Evolutionary conservation across 164 flowering plant genomes (phyloP).

Genomic region (Dillenia turbinata): DNA sequence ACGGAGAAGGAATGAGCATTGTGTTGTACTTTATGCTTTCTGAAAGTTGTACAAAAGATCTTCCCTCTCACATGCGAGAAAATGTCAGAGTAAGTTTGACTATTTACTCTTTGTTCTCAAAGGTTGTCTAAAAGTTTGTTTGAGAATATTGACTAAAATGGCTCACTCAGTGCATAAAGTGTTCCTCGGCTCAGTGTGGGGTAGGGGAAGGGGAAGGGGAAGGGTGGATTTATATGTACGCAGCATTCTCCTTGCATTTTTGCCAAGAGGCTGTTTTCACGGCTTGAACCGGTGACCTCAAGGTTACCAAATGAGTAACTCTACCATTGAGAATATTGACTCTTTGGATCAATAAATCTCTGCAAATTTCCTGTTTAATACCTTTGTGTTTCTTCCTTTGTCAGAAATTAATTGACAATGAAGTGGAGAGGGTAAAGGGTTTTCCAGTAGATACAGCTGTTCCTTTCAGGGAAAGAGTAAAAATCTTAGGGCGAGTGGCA

Average conservation of each 20-base stretch:
- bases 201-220: too few relatives aligned
- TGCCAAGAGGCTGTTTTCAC: too few relatives aligned
- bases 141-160: too few relatives aligned
- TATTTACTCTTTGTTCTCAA: not conserved
- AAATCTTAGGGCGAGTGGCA: slow-evolving; percentile 88
- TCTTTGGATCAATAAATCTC: too few relatives aligned
- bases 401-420: slow-evolving; percentile 84
- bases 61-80: slow-evolving; percentile 75
- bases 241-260: too few relatives aligned
- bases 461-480: slow-evolving; percentile 86
- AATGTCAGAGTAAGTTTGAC: slow-evolving; percentile 52
- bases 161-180: too few relatives aligned
- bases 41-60: slow-evolving; percentile 69
- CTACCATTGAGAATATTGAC: too few relatives aligned
- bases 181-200: too few relatives aligned
- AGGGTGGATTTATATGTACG: too few relatives aligned
- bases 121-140: too few relatives aligned
- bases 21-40: slow-evolving; percentile 86
- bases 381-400: slow-evolving; percentile 3
- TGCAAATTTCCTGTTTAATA: not conserved
- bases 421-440: slow-evolving; percentile 83
- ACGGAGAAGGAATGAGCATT: slow-evolving; percentile 92
- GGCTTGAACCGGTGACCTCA: too few relatives aligned
- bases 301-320: too few relatives aligned
- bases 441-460: slow-evolving; percentile 66